Evolutionary conservation across 805 yeast genomes (phyloP).

Genomic region (Yarrowia yakushimensis): DNA sequence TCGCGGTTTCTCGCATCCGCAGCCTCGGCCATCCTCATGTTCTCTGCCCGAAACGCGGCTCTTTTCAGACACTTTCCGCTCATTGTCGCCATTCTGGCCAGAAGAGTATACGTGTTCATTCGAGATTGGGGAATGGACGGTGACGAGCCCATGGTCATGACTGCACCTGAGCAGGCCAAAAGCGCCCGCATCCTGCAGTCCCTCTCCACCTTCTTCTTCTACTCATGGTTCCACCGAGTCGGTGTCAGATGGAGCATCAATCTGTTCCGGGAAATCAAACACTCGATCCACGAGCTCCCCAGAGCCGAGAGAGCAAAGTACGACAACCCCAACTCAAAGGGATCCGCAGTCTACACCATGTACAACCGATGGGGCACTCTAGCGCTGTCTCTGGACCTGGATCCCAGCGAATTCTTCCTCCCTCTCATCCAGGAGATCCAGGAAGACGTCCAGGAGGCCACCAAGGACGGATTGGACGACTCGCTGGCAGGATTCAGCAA

Average conservation of each 20-base stretch:
- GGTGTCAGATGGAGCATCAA: slow-evolving; percentile 37
- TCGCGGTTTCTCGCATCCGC: slow-evolving; percentile 74
- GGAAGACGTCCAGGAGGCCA: neutral
- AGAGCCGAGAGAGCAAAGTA: slow-evolving; percentile 14
- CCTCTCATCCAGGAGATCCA: slow-evolving; percentile 1
- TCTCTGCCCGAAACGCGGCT: slow-evolving; percentile 45
- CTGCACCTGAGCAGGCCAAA: slow-evolving; percentile 43
- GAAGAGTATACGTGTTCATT: slow-evolving; percentile 55
- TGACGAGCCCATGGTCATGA: slow-evolving; percentile 34
- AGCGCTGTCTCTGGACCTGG: slow-evolving; percentile 15
- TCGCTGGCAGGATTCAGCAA: slow-evolving; percentile 5
- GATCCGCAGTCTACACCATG: neutral
- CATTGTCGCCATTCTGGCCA: slow-evolving; percentile 43
- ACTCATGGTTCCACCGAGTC: slow-evolving; percentile 39
- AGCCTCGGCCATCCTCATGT: slow-evolving; percentile 54
- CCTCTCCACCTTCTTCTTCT: slow-evolving; percentile 53
- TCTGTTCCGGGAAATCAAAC: slow-evolving; percentile 37
- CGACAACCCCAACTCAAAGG: slow-evolving; percentile 10
- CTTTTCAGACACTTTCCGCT: slow-evolving; percentile 36
- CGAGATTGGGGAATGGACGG: slow-evolving; percentile 52
- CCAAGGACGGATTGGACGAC: slow-evolving; percentile 3
- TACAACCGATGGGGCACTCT: slow-evolving; percentile 23
- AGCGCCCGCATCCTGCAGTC: slow-evolving; percentile 65
- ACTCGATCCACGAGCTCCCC: slow-evolving; percentile 18
- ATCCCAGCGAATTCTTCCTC: slow-evolving; percentile 1